Evolutionary conservation across 2,329 filamentous ascomycete genomes (phyloP), one percentile per base, ranked within the genome.

Genomic region (Proliferodiscus dingleyae): DNA sequence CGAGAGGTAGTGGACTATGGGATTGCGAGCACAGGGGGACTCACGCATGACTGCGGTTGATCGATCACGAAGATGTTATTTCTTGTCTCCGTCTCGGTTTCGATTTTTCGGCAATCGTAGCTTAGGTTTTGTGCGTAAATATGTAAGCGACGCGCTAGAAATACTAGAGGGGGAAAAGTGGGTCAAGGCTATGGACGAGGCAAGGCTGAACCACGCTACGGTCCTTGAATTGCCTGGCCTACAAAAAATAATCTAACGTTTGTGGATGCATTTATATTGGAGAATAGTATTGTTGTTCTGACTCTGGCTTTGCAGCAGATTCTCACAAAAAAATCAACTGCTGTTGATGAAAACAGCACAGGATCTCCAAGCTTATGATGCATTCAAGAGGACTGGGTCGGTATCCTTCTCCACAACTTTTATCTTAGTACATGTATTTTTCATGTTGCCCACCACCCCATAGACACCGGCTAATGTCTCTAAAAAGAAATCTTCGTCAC

Each of bases 31-130:
- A 24, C 13, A 41, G 37, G 18, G 34, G 13, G 22, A 53, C 71
- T 57, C 67, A 76, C 73, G 71, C 73, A 76, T 76, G 51, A 59
- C 72, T 63, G 56, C 59, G 62, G 43, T 46, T 47, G 42, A 42
- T 46, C 37, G 38, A 30, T 49, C 46, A 33, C 26, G 39, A 37
- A 22, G 18, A 13, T 6, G 19, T 22, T 18, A 23, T 13, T 39
- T 21, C 40, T 16, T 11, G 32, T 33, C 30, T 11, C 19, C 10
- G 16, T 34, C 18, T 10, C 13, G 41, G 38, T 37, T n/a, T 47
- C 36, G 7, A 16, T 16, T 16, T 34, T 34, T 7, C 16, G 18
- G 19, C 11, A 18, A 16, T 7, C 7, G 29, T 13, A n/a, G 29
- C 8, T 32, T 10, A 32, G 13, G 29, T 28, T 28, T 28, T 28